phyloP scores from a whole-genome alignment of 805 yeast genomes.

The Barnettozyma sucrosica region DNA sequence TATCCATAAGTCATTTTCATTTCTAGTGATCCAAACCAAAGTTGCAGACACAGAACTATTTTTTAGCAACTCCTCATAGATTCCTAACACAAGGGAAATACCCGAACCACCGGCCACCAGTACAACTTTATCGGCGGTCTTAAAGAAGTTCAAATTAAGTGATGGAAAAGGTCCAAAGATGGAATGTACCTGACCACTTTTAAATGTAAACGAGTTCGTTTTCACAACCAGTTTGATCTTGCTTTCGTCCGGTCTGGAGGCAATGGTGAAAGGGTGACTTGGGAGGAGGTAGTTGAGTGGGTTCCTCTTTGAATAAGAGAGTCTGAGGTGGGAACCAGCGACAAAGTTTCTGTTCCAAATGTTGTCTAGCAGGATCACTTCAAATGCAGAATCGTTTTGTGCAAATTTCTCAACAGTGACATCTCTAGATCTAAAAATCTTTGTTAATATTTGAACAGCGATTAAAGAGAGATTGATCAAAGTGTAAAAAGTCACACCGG shows the following conservation, averaged over 20 bases:
- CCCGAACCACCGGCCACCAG: conserved; percentile 74
- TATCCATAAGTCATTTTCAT: conserved; percentile 41
- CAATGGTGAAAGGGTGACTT: conserved; percentile 64
- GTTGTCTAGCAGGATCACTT: conserved; percentile 23
- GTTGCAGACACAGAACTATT: conserved; percentile 28
- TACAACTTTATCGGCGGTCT: conserved; percentile 43
- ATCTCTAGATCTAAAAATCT: conserved; percentile 24
- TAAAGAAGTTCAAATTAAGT: conserved; percentile 37
- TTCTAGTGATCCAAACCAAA: conserved; percentile 51
- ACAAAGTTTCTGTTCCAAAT: conserved; percentile 24
- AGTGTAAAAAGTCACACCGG: conserved; percentile 44
- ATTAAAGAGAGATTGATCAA: conserved; percentile 28
- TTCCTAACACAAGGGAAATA: conserved; percentile 54
- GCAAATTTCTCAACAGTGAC: conserved; percentile 14
- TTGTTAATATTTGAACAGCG: conserved; percentile 32
- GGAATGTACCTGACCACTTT: conserved; percentile 31
- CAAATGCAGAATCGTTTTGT: conserved; percentile 19
- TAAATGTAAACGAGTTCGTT: conserved; percentile 31
- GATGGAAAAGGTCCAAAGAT: conserved; percentile 41
- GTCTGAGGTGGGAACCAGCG: conserved; percentile 57
- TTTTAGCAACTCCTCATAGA: conserved; percentile 36
- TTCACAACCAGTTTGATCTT: conserved; percentile 40
- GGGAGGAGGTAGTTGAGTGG: conserved; percentile 46
- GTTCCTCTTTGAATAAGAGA: conserved; percentile 33
- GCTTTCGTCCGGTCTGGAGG: conserved; percentile 37